These are phyloP conservation scores for Xylaria sp. DNA, from an alignment of 2,329 filamentous ascomycete genomes.

Conservation along the genomic window DNA sequence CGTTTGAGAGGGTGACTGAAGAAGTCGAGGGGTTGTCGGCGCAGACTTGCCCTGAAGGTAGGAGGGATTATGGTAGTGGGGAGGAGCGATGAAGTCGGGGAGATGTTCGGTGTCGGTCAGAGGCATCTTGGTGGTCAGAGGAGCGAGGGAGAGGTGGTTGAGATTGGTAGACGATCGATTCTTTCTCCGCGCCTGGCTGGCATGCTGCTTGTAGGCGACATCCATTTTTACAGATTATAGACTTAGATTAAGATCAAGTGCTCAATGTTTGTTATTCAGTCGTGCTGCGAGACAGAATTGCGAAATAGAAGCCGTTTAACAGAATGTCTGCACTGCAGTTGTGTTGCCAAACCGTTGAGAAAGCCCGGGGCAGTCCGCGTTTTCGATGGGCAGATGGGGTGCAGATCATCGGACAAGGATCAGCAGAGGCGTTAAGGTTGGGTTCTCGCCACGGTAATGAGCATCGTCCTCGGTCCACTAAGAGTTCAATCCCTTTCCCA, in stretches of 20 bases:
- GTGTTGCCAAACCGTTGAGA: slow-evolving; percentile 1
- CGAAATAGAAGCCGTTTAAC: slow-evolving; percentile 7
- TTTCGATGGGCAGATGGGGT: slow-evolving; percentile 33
- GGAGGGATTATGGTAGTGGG: slow-evolving; percentile 56
- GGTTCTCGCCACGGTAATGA: slow-evolving; percentile 7
- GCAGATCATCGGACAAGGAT: slow-evolving; percentile 34
- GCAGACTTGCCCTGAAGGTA: slow-evolving; percentile 72
- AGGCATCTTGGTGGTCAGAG: slow-evolving; percentile 70
- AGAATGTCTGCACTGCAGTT: neutral
- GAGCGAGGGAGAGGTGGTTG: slow-evolving; percentile 70
- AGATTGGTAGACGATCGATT: slow-evolving; percentile 68
- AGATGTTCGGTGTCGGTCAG: slow-evolving; percentile 64
- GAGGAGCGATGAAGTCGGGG: slow-evolving; percentile 51
- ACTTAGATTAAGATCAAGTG: neutral
- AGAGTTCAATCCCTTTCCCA: slow-evolving; percentile 9
- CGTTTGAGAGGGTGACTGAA: slow-evolving; percentile 65
- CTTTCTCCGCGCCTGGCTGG: slow-evolving; percentile 66
- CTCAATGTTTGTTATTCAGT: neutral
- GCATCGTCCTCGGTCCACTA: slow-evolving; percentile 23
- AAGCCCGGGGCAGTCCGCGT: slow-evolving; percentile 25
- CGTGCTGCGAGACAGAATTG: neutral
- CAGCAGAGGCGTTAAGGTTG: slow-evolving; percentile 25
- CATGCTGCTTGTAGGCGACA: slow-evolving; percentile 68
- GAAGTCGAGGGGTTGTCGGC: slow-evolving; percentile 71
- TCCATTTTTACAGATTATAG: slow-evolving; percentile 58